These are phyloP conservation scores for Allantophomopsis cytisporea DNA, from an alignment of 2,329 filamentous ascomycete genomes.

Conservation along the genomic window DNA sequence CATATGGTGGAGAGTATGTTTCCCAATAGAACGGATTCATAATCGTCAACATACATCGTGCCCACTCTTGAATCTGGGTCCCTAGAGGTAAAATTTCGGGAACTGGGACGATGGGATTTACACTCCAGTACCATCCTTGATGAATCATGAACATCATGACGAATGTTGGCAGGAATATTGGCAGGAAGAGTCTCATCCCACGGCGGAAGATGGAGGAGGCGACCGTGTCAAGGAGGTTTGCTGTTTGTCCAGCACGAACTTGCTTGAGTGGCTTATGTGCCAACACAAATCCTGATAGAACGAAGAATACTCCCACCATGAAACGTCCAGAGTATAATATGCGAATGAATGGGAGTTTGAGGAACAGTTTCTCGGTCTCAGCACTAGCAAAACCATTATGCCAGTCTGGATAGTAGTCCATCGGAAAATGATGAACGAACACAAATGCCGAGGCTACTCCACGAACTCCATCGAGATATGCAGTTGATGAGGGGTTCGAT, in stretches of 20 bases:
- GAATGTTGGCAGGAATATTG: constrained; percentile 25
- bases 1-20: neutral
- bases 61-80: no score
- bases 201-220: constrained; percentile 28
- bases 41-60: neutral
- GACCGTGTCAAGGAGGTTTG: constrained; percentile 20
- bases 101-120: no score
- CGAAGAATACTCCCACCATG: constrained; percentile 32
- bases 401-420: constrained; percentile 1
- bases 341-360: constrained; percentile 27
- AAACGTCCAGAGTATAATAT: constrained; percentile 25
- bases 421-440: constrained; percentile 26
- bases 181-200: constrained; percentile 26
- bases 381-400: constrained; percentile 21
- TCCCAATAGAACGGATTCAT: constrained; percentile 1
- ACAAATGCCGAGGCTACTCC: constrained; percentile 32
- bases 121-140: no score
- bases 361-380: constrained; percentile 15
- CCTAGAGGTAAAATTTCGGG: no score
- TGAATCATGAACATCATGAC: constrained; percentile 5
- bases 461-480: constrained; percentile 33
- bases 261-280: constrained; percentile 24
- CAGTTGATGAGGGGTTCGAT: constrained; percentile 13
- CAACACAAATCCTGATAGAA: constrained; percentile 30
- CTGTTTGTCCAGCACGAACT: constrained; percentile 19